These are phyloP conservation scores for Gossypium raimondii DNA, from an alignment of 345 rosid species.

Conservation along the genomic window DNA sequence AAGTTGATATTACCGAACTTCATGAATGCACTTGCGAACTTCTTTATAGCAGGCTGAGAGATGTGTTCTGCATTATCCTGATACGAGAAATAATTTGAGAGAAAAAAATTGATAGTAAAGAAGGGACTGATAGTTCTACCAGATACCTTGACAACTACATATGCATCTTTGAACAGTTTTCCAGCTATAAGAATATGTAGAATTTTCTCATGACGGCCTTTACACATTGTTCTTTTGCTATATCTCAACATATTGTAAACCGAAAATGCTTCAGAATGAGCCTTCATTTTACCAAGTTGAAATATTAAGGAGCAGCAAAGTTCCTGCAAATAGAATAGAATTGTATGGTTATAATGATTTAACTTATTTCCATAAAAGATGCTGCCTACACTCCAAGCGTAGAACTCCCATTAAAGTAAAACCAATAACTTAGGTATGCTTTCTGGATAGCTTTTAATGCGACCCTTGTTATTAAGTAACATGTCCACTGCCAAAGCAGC, in stretches of 20 bases:
- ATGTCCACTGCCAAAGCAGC: background rate
- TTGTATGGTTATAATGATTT: constrained; percentile 3
- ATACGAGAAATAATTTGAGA: constrained; percentile 9
- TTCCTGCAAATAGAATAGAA: constrained; percentile 44
- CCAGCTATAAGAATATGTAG: constrained; percentile 79
- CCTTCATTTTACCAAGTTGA: constrained; percentile 65
- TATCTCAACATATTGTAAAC: constrained; percentile 68
- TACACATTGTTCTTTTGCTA: constrained; percentile 75
- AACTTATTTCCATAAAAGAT: background rate
- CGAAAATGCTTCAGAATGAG: constrained; percentile 69
- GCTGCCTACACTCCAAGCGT: background rate
- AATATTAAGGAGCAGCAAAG: constrained; percentile 66
- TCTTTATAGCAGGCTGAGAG: constrained; percentile 62
- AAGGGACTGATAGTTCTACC: background rate
- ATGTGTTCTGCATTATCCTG: constrained; percentile 70
- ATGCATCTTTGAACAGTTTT: constrained; percentile 76
- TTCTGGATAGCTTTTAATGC: background rate
- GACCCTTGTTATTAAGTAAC: background rate
- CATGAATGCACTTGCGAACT: constrained; percentile 58
- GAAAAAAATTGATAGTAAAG: background rate
- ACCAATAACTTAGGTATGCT: background rate
- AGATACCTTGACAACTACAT: constrained; percentile 75
- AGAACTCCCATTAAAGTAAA: background rate
- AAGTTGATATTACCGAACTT: constrained; percentile 65
- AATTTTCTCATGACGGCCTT: constrained; percentile 77